Conservation (phyloP, 371 early-diverging fungal genomes). For the Mitosporidium daphniae region DNA sequence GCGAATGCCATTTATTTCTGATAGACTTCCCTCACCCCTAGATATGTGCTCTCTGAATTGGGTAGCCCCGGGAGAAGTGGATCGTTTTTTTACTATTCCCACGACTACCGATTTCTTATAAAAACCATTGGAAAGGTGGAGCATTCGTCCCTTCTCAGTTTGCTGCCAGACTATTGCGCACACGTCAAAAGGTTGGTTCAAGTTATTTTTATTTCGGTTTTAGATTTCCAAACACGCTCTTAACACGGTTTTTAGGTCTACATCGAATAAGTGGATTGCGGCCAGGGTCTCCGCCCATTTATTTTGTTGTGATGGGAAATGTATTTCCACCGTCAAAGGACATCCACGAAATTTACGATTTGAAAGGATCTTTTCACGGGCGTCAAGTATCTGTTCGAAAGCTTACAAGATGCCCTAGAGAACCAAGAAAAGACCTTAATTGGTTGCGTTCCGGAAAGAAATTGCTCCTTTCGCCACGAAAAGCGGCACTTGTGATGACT, state of each 20-base stretch:
- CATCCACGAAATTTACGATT: conserved; percentile 64
- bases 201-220: conserved; percentile 1
- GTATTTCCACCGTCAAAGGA: conserved; percentile 72
- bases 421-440: conserved; percentile 67
- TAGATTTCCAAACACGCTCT: conserved; percentile 33
- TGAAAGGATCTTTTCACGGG: conserved; percentile 68
- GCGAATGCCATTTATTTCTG: not conserved
- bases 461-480: conserved; percentile 40
- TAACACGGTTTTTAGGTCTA: conserved; percentile 60
- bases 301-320: conserved; percentile 91
- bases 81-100: conserved; percentile 71
- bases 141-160: conserved; percentile 47
- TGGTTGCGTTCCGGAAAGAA: conserved; percentile 29
- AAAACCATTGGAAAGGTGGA: conserved; percentile 72
- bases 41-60: conserved; percentile 71
- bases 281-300: conserved; percentile 55
- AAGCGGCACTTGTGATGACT: conserved; percentile 22
- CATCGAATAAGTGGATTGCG: conserved; percentile 70
- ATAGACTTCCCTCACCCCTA: conserved; percentile 52
- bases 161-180: conserved; percentile 35
- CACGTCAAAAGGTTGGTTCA: not conserved
- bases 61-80: conserved; percentile 70
- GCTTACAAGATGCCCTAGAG: conserved; percentile 21
- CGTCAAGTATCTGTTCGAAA: conserved; percentile 22
- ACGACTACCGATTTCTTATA: conserved; percentile 81